Percentiles rank a stretch among this genome's conserved stretches.
phyloP scores from a whole-genome alignment of 768 basidiomycete species.

The Crassisporium funariophilum region DNA sequence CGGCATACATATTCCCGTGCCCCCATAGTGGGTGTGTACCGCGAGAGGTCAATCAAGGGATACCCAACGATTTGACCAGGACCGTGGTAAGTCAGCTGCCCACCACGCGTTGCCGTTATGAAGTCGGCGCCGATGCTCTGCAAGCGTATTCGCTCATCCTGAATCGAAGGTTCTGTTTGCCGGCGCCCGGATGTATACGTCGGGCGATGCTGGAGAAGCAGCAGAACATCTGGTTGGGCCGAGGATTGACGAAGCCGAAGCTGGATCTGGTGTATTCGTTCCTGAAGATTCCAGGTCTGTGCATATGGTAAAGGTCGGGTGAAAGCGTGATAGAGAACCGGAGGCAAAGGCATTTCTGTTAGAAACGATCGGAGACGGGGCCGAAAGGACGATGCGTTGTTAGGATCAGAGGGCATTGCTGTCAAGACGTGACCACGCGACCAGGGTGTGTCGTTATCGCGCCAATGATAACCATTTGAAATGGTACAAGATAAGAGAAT shows the following conservation, averaged over 20 bases:
- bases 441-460: no score
- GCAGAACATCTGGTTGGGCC: conserved; percentile 62
- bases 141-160: conserved; percentile 64
- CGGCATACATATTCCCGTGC: conserved; percentile 84
- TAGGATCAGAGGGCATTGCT: no score
- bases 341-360: conserved; percentile 47
- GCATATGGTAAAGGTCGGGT: conserved; percentile 76
- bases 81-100: conserved; percentile 95
- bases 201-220: conserved; percentile 88
- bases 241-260: conserved; percentile 45
- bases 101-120: conserved; percentile 79
- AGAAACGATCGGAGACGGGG: no score
- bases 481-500: no score
- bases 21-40: conserved; percentile 68
- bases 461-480: no score
- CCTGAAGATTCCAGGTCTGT: conserved; percentile 68
- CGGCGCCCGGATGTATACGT: conserved; percentile 95
- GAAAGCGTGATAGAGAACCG: conserved; percentile 81
- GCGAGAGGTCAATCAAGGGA: conserved; percentile 87
- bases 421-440: no score
- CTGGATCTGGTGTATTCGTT: conserved; percentile 69
- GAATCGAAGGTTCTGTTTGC: conserved; percentile 63
- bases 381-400: neutral
- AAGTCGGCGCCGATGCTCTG: conserved; percentile 85
- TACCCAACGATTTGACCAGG: conserved; percentile 98